phyloP scores from a whole-genome alignment of 108 stramenopile genomes.

The Cylindrotheca fusiformis region DNA sequence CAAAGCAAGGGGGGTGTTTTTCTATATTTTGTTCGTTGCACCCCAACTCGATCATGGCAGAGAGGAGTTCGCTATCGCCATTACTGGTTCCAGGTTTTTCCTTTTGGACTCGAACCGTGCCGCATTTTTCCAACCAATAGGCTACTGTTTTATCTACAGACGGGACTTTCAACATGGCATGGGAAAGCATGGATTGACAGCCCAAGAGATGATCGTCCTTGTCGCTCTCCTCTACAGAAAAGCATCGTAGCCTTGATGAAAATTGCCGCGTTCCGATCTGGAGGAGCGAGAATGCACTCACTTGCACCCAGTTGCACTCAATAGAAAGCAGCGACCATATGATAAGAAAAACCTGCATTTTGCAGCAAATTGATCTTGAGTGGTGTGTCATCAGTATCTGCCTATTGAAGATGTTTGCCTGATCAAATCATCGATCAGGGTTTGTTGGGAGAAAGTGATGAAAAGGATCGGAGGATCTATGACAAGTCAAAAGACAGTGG shows the following conservation, averaged over 20 bases:
- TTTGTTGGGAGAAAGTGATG: too few relatives aligned
- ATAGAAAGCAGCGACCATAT: too few relatives aligned
- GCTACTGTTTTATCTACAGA: slow-evolving; percentile 24
- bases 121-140: slow-evolving; percentile 26
- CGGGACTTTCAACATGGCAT: slow-evolving; percentile 33
- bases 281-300: neutral
- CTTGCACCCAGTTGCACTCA: slow-evolving; percentile 1
- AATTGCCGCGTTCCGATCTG: neutral
- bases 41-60: slow-evolving; percentile 31
- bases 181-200: slow-evolving; percentile 15
- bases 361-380: too few relatives aligned
- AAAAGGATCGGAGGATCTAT: too few relatives aligned
- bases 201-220: neutral
- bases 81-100: slow-evolving; percentile 10
- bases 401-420: too few relatives aligned
- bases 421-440: too few relatives aligned
- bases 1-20: slow-evolving; percentile 11
- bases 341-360: too few relatives aligned
- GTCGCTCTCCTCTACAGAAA: too few relatives aligned
- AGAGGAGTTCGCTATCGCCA: slow-evolving; percentile 5
- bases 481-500: too few relatives aligned
- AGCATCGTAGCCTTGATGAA: neutral
- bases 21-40: neutral
- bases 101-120: neutral
- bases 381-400: too few relatives aligned